A percentile compares a stretch with the other conserved stretches of the same genome.
Conservation (phyloP, 495 filamentous ascomycete genomes). For the Xylaria bambusicola region DNA sequence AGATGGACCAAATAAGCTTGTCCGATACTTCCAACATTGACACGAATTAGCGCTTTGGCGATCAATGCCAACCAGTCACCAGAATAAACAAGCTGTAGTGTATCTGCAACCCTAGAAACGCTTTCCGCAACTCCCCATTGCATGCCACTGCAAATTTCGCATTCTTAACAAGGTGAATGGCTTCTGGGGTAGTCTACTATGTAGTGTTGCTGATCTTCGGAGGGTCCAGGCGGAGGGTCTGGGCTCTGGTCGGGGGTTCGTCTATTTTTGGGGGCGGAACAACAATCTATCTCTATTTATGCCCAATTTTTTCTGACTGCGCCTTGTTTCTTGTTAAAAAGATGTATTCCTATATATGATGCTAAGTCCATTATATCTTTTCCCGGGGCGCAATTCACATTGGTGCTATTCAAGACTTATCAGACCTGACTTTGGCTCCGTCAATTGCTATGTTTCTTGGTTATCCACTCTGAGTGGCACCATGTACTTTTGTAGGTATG, state of each 20-base stretch:
- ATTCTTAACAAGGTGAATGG: conserved; percentile 8
- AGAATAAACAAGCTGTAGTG: no score
- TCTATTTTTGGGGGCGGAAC: conserved; percentile 8
- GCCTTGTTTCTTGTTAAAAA: conserved; percentile 5
- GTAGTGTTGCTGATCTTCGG: background rate
- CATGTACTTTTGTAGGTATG: background rate
- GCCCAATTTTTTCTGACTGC: conserved; percentile 11
- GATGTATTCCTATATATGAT: no score
- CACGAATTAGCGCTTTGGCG: no score
- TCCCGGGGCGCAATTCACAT: background rate
- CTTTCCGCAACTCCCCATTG: background rate
- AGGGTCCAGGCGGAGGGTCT: background rate
- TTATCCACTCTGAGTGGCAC: background rate
- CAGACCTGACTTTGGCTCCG: background rate
- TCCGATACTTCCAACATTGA: no score
- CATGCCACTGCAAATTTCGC: background rate
- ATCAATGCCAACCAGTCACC: no score
- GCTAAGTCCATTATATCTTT: background rate
- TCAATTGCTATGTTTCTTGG: background rate
- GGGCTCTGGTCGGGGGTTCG: background rate
- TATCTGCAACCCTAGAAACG: background rate
- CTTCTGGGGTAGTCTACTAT: no score
- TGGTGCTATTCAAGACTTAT: background rate
- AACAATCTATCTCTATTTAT: conserved; percentile 2
- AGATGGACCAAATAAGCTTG: no score